These are phyloP conservation scores for Ananas comosus DNA, from an alignment of 176 grass and related monocot genomes.

Conservation along the genomic window DNA sequence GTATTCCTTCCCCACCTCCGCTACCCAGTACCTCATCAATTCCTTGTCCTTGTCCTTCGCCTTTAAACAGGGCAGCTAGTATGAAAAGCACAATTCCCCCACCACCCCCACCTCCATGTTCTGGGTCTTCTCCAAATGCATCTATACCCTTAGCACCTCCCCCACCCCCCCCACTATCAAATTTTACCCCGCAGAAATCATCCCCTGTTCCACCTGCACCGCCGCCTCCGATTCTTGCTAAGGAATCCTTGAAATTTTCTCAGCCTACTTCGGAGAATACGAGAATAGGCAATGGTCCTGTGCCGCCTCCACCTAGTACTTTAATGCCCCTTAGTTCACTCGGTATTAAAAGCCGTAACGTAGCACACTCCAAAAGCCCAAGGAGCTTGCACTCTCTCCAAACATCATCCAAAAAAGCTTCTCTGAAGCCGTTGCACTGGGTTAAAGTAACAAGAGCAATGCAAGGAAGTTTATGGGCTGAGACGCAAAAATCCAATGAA, in stretches of 20 bases:
- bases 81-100: conserved; percentile 1
- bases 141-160: conserved; percentile 12
- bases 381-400: conserved; percentile 40
- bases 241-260: conserved; percentile 10
- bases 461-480: conserved; percentile 93
- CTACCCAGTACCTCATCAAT: conserved; percentile 9
- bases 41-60: conserved; percentile 18
- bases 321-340: conserved; percentile 20
- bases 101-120: conserved; percentile 2
- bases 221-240: conserved; percentile 29
- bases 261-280: conserved; percentile 25
- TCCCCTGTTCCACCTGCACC: conserved; percentile 19
- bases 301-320: conserved; percentile 63
- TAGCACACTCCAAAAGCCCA: conserved; percentile 42
- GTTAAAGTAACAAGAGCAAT: conserved; percentile 84
- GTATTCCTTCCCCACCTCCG: conserved; percentile 11
- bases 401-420: conserved; percentile 49
- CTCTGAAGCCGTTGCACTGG: conserved; percentile 86
- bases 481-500: conserved; percentile 62
- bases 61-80: conserved; percentile 5
- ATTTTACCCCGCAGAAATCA: conserved; percentile 23
- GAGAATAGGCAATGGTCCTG: conserved; percentile 24
- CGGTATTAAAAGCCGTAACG: conserved; percentile 29
- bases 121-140: conserved; percentile 15
- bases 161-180: conserved; percentile 33